Percentiles rank a stretch among this genome's conserved stretches.
Conservation (phyloP, 2,329 filamentous ascomycete genomes). For the Colletotrichum lini region DNA sequence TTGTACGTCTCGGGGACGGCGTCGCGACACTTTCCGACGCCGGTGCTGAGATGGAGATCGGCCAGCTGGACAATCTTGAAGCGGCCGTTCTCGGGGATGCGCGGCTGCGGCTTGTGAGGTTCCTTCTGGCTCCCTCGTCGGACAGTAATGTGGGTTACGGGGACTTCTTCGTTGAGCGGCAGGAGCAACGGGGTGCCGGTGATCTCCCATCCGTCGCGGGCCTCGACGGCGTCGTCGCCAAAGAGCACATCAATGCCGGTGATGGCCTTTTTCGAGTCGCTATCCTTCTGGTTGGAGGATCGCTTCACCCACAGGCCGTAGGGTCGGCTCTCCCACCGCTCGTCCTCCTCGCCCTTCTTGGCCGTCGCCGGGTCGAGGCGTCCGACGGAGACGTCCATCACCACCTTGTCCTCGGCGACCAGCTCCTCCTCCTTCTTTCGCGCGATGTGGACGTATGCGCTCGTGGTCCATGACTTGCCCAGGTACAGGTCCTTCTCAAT, state of each 20-base stretch:
- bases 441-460: slow-evolving; percentile 85
- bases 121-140: slow-evolving; percentile 78
- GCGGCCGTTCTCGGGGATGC: slow-evolving; percentile 88
- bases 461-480: slow-evolving; percentile 78
- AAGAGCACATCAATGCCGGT: slow-evolving; percentile 91
- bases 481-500: slow-evolving; percentile 89
- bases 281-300: slow-evolving; percentile 78
- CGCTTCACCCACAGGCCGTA: slow-evolving; percentile 88
- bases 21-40: slow-evolving; percentile 87
- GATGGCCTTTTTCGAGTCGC: slow-evolving; percentile 81
- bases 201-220: slow-evolving; percentile 86
- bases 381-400: slow-evolving; percentile 84
- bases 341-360: slow-evolving; percentile 67
- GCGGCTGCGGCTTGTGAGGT: slow-evolving; percentile 77
- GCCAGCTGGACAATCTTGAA: slow-evolving; percentile 98
- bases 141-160: slow-evolving; percentile 83
- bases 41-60: slow-evolving; percentile 95
- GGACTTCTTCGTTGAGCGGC: slow-evolving; percentile 71
- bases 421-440: slow-evolving; percentile 91
- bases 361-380: slow-evolving; percentile 76
- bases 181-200: slow-evolving; percentile 81
- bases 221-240: slow-evolving; percentile 92
- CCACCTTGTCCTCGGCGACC: slow-evolving; percentile 79
- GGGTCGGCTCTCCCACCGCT: slow-evolving; percentile 83
- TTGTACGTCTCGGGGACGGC: slow-evolving; percentile 82